These are phyloP conservation scores for Strobilomyces echinocephalus DNA, from an alignment of 768 basidiomycete genomes.

Conservation along the genomic window DNA sequence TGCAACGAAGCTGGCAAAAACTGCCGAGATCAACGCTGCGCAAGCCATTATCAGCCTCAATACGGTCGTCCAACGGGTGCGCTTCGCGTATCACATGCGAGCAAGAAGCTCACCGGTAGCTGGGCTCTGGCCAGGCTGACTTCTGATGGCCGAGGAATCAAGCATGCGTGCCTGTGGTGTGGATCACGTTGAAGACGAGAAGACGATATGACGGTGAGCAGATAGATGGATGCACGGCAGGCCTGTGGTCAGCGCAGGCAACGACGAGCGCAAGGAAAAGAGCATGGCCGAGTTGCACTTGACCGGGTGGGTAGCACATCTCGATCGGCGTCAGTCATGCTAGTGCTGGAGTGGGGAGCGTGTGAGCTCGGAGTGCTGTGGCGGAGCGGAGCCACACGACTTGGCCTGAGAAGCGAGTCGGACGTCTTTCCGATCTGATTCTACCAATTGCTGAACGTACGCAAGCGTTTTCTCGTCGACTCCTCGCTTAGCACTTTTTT, in stretches of 20 bases:
- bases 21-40: constrained; percentile 66
- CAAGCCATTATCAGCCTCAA: not conserved
- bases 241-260: constrained; percentile 19
- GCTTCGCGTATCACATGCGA: not conserved
- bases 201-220: constrained; percentile 55
- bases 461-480: too few species aligned
- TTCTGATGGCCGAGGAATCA: constrained; percentile 87
- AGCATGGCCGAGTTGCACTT: constrained; percentile 6
- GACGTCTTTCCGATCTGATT: too few species aligned
- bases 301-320: not conserved
- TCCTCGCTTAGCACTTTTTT: too few species aligned
- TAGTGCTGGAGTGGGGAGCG: not conserved
- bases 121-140: constrained; percentile 64
- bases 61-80: not conserved
- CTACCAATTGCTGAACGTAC: not conserved
- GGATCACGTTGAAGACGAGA: constrained; percentile 75
- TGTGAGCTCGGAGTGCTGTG: not conserved
- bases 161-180: constrained; percentile 81
- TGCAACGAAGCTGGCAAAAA: constrained; percentile 79
- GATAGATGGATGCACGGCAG: constrained; percentile 29
- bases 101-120: constrained; percentile 48
- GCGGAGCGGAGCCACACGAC: too few species aligned
- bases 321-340: not conserved
- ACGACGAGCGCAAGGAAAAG: constrained; percentile 17
- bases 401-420: too few species aligned